Evolutionary conservation across 2,329 filamentous ascomycete genomes (phyloP).

Genomic region (Xylariales sp.): DNA sequence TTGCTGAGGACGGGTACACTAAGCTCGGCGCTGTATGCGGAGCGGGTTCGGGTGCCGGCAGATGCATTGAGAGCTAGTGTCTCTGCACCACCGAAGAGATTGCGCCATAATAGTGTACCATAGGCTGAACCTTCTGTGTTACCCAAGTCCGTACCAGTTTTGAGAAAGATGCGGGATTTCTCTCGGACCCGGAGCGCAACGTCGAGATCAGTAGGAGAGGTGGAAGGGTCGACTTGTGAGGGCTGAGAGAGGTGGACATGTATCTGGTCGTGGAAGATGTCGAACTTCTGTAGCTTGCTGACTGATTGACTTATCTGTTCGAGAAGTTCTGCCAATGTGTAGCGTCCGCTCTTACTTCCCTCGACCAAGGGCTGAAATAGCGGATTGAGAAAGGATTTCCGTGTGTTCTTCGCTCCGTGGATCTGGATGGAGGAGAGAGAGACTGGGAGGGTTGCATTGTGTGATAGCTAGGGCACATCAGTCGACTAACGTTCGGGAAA

Average conservation of each 20-base stretch:
- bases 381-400: slow-evolving; percentile 75
- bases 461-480: slow-evolving; percentile 55
- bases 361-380: slow-evolving; percentile 75
- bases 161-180: slow-evolving; percentile 77
- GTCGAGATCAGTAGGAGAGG: slow-evolving; percentile 72
- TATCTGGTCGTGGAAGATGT: slow-evolving; percentile 82
- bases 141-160: slow-evolving; percentile 91
- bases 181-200: slow-evolving; percentile 75
- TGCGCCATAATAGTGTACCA: slow-evolving; percentile 79
- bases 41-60: slow-evolving; percentile 82
- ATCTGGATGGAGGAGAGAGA: slow-evolving; percentile 82
- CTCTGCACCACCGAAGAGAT: slow-evolving; percentile 92
- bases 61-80: slow-evolving; percentile 82
- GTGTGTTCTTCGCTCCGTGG: slow-evolving; percentile 78
- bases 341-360: slow-evolving; percentile 59
- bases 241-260: slow-evolving; percentile 78
- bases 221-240: slow-evolving; percentile 61
- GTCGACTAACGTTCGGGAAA: neutral
- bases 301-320: slow-evolving; percentile 23
- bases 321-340: slow-evolving; percentile 77
- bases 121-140: slow-evolving; percentile 94
- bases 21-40: slow-evolving; percentile 83
- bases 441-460: slow-evolving; percentile 82
- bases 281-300: slow-evolving; percentile 68
- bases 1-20: slow-evolving; percentile 79